Evolutionary conservation across 1,284 basidiomycete genomes (phyloP).

Genomic region (Naganishia albida): DNA sequence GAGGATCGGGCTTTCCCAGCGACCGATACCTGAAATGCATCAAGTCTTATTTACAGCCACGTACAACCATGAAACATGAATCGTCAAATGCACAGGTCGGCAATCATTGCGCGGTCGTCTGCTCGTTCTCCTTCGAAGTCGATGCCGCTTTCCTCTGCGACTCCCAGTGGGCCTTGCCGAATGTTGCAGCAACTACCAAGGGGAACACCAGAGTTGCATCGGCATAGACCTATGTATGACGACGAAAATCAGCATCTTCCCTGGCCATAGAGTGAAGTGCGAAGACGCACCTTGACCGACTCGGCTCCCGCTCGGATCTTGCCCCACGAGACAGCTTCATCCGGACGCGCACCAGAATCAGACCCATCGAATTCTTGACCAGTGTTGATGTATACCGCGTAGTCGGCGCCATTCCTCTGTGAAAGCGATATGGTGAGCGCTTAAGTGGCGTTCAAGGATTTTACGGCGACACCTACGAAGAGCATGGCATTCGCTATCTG

Average conservation of each 20-base stretch:
- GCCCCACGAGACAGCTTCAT: constrained; percentile 99
- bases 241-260: constrained; percentile 24
- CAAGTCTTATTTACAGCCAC: background rate
- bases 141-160: background rate
- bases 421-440: constrained; percentile 6
- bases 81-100: background rate
- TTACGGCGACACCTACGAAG: constrained; percentile 64
- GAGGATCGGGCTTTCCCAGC: too few relatives aligned
- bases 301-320: constrained; percentile 91
- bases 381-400: constrained; percentile 96
- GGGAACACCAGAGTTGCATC: constrained; percentile 88
- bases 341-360: constrained; percentile 93
- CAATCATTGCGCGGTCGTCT: background rate
- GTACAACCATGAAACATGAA: constrained; percentile 24
- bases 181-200: constrained; percentile 81
- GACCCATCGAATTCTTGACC: constrained; percentile 99
- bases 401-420: constrained; percentile 96
- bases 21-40: too few relatives aligned
- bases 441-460: constrained; percentile 16
- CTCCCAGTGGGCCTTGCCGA: constrained; percentile 63
- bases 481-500: constrained; percentile 99
- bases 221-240: constrained; percentile 55
- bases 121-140: background rate
- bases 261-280: background rate
- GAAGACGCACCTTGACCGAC: constrained; percentile 74